Evolutionary conservation across 805 yeast genomes (phyloP).

Genomic region (Zygotorulaspora danielsina): DNA sequence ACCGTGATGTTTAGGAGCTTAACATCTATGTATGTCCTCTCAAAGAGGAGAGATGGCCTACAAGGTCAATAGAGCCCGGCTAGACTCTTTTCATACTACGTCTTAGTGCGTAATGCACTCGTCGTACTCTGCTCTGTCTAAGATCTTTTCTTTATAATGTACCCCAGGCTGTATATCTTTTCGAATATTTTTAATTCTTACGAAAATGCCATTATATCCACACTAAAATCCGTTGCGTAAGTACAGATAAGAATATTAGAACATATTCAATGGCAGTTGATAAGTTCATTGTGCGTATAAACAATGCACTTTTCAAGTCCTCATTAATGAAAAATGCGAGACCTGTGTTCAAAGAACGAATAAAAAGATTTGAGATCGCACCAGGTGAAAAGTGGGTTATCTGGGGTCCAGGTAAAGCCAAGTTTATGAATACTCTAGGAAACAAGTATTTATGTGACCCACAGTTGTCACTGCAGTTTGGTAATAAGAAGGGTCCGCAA

Average conservation of each 20-base stretch:
- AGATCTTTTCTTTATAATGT: too few relatives aligned
- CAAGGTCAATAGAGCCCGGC: too few relatives aligned
- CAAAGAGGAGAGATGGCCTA: too few relatives aligned
- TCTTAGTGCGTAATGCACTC: too few relatives aligned
- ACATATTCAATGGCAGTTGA: constrained; percentile 1
- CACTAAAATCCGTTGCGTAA: too few relatives aligned
- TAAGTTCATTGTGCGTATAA: constrained; percentile 17
- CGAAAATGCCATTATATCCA: background rate
- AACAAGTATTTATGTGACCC: constrained; percentile 30
- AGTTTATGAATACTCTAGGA: constrained; percentile 26
- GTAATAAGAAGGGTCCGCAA: constrained; percentile 7
- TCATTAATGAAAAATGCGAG: constrained; percentile 36
- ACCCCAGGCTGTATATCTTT: too few relatives aligned
- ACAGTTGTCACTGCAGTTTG: constrained; percentile 22
- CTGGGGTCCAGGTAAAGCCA: constrained; percentile 34
- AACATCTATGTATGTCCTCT: too few relatives aligned
- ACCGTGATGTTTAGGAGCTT: too few relatives aligned
- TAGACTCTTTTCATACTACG: too few relatives aligned
- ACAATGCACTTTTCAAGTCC: constrained; percentile 38
- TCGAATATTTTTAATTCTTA: too few relatives aligned
- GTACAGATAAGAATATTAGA: too few relatives aligned
- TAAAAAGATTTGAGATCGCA: constrained; percentile 22
- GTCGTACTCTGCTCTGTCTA: too few relatives aligned
- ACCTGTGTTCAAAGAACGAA: constrained; percentile 24
- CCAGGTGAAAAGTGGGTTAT: constrained; percentile 42